A percentile compares a stretch with the other conserved stretches of the same genome.
Evolutionary conservation across 1,139 yeast species (phyloP).

Genomic region (Geotrichum fermentans): DNA sequence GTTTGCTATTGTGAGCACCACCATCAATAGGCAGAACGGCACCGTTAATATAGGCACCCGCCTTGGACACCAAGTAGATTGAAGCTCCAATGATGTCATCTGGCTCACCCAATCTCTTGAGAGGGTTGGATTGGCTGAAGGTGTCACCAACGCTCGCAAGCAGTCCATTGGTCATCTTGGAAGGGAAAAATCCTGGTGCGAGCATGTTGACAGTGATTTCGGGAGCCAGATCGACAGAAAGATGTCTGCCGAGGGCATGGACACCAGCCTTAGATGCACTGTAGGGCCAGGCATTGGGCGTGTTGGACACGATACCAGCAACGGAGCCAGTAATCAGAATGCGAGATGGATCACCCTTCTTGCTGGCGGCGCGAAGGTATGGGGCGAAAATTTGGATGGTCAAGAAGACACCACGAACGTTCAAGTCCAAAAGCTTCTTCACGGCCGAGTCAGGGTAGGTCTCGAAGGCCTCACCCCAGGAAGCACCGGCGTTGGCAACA

Average conservation of each 20-base stretch:
- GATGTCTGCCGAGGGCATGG: constrained; percentile 59
- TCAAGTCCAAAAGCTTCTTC: constrained; percentile 60
- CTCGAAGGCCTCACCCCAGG: constrained; percentile 69
- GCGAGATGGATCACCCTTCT: constrained; percentile 56
- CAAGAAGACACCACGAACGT: constrained; percentile 66
- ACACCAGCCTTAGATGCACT: constrained; percentile 75
- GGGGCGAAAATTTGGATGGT: constrained; percentile 61
- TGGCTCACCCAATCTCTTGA: constrained; percentile 58
- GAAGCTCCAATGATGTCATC: constrained; percentile 59
- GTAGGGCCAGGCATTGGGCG: constrained; percentile 67
- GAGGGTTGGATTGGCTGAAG: constrained; percentile 49
- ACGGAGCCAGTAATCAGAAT: constrained; percentile 65
- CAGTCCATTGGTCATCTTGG: constrained; percentile 70
- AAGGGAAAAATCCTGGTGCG: constrained; percentile 78
- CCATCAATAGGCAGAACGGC: constrained; percentile 74
- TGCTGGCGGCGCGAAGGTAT: constrained; percentile 48
- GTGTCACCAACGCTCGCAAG: constrained; percentile 48
- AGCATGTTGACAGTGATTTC: constrained; percentile 60
- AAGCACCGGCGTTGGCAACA: constrained; percentile 75
- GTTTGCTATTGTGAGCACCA: constrained; percentile 42
- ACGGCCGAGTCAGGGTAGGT: constrained; percentile 60
- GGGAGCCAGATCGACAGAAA: constrained; percentile 64
- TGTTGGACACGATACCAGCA: constrained; percentile 42
- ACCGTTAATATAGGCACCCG: constrained; percentile 63
- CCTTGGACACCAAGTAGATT: constrained; percentile 54